phyloP scores from a whole-genome alignment of 2,329 filamentous ascomycete species.

The Phialophora expanda region DNA sequence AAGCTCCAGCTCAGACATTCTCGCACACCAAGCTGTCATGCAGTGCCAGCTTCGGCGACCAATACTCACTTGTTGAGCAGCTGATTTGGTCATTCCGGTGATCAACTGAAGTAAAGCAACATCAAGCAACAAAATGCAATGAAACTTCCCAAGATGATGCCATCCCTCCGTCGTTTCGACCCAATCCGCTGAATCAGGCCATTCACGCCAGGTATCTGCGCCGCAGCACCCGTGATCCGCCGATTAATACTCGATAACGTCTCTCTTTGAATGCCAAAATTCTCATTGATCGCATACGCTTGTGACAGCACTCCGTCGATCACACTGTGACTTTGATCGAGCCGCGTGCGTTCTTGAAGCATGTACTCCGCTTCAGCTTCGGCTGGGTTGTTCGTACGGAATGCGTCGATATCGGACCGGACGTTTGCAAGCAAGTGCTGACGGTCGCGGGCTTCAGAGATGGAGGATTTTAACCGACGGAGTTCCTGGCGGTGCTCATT shows the following conservation, averaged over 20 bases:
- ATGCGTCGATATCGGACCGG: slow-evolving; percentile 87
- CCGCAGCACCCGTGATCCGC: slow-evolving; percentile 85
- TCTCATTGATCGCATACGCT: slow-evolving; percentile 95
- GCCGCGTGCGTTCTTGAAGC: slow-evolving; percentile 81
- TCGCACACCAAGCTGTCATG: too few relatives aligned
- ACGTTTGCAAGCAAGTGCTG: slow-evolving; percentile 91
- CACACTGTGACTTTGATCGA: slow-evolving; percentile 89
- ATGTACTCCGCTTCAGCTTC: slow-evolving; percentile 94
- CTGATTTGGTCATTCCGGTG: neutral
- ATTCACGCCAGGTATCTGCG: slow-evolving; percentile 91
- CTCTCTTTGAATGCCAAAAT: slow-evolving; percentile 84
- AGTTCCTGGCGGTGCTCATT: slow-evolving; percentile 85
- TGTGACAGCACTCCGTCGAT: slow-evolving; percentile 90
- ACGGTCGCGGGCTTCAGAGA: slow-evolving; percentile 79
- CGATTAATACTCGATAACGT: slow-evolving; percentile 86
- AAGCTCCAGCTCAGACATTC: neutral
- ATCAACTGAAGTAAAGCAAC: slow-evolving; percentile 63
- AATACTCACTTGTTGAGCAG: neutral
- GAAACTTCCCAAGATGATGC: slow-evolving; percentile 88
- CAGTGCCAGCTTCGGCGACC: neutral
- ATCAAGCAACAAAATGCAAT: slow-evolving; percentile 90
- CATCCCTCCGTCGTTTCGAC: slow-evolving; percentile 91
- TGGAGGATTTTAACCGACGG: slow-evolving; percentile 71
- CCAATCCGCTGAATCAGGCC: slow-evolving; percentile 90
- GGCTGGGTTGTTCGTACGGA: slow-evolving; percentile 79